Percentiles rank a stretch among this genome's conserved stretches.
phyloP scores from a whole-genome alignment of 352 stramenopile species.

The Pythium brachiatum region DNA sequence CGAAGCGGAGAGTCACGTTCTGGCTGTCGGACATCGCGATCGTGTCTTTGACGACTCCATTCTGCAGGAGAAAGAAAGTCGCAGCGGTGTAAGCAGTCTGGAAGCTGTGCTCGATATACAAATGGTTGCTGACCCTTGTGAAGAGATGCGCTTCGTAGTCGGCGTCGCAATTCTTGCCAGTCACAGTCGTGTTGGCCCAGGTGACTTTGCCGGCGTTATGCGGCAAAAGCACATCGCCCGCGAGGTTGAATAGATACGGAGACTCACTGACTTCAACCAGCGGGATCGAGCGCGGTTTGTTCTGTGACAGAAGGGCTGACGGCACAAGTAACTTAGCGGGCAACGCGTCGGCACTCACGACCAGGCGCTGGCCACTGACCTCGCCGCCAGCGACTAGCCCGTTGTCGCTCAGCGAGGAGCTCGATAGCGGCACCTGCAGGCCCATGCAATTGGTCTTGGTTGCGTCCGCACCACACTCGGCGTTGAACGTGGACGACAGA shows the following conservation, averaged over 20 bases:
- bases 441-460: neutral
- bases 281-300: neutral
- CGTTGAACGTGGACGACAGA: constrained; percentile 16
- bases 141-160: neutral
- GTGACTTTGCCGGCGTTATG: constrained; percentile 1
- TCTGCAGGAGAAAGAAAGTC: constrained; percentile 8
- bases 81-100: constrained; percentile 12
- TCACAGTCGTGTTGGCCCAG: neutral
- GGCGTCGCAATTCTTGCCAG: neutral
- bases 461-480: neutral
- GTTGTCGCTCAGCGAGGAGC: neutral
- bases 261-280: neutral
- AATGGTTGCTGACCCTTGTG: constrained; percentile 9
- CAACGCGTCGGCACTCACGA: constrained; percentile 2
- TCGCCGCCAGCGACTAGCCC: neutral
- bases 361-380: neutral
- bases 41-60: constrained; percentile 1
- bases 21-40: neutral
- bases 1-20: constrained; percentile 9
- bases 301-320: neutral
- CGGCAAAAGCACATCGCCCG: constrained; percentile 6
- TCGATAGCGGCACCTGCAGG: neutral
- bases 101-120: constrained; percentile 16
- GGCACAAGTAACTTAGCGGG: neutral
- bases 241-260: neutral